These are phyloP conservation scores for Buddleja alternifolia DNA, from an alignment of 257 asterid genomes.

Conservation along the genomic window DNA sequence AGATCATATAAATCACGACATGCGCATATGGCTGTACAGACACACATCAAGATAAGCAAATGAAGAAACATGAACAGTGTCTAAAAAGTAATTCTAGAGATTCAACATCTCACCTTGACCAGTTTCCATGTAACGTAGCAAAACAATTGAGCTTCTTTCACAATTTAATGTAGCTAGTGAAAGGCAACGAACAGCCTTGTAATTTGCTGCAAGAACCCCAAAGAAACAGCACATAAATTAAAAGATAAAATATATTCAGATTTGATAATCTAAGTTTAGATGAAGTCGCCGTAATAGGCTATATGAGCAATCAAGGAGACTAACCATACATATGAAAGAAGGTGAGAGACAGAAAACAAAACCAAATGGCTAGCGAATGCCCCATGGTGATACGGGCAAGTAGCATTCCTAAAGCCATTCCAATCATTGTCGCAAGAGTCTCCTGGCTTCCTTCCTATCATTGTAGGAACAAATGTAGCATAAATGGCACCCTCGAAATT, in stretches of 20 bases:
- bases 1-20: not conserved
- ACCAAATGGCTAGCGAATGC: conserved; percentile 79
- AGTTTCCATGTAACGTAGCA: conserved; percentile 67
- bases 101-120: conserved; percentile 71
- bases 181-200: conserved; percentile 89
- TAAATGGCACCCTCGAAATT: not conserved
- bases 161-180: conserved; percentile 74
- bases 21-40: conserved; percentile 3
- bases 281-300: conserved; percentile 24
- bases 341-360: conserved; percentile 87
- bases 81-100: conserved; percentile 12
- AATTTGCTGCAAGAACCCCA: conserved; percentile 68
- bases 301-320: conserved; percentile 48
- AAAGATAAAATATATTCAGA: conserved; percentile 2
- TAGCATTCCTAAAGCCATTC: conserved; percentile 98
- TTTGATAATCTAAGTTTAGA: conserved; percentile 20
- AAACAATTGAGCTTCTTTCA: conserved; percentile 79
- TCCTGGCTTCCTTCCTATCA: conserved; percentile 98
- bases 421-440: conserved; percentile 94
- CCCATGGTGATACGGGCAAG: conserved; percentile 82
- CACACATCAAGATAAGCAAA: conserved; percentile 11
- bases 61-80: not conserved
- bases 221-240: conserved; percentile 22
- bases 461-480: conserved; percentile 14
- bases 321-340: conserved; percentile 98